A percentile compares a stretch with the other conserved stretches of the same genome.
Evolutionary conservation across 306 rosid species (phyloP).

Genomic region (Prosopis cineraria): DNA sequence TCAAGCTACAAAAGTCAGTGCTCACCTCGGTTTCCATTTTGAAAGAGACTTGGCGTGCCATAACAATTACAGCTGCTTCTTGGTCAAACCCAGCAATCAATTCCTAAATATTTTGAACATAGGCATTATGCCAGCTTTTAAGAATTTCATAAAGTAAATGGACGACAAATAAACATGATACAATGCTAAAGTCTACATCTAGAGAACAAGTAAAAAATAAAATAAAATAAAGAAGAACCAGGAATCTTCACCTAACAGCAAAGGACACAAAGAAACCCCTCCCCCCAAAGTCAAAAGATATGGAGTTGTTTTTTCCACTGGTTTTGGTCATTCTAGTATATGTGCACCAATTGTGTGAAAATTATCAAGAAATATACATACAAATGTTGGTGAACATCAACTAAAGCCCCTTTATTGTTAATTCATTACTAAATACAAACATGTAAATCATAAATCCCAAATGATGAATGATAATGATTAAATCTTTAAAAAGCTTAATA

Average conservation of each 20-base stretch:
- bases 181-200: background rate
- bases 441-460: background rate
- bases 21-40: conserved; percentile 99
- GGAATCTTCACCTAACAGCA: background rate
- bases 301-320: too few relatives aligned
- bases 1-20: background rate
- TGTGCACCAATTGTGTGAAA: too few relatives aligned
- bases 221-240: too few relatives aligned
- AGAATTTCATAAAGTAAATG: background rate
- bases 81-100: conserved; percentile 99
- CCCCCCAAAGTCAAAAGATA: too few relatives aligned
- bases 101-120: conserved; percentile 54
- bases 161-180: conserved; percentile 10
- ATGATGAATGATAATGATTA: background rate
- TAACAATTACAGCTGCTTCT: conserved; percentile 98
- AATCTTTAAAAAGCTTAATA: background rate
- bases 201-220: background rate
- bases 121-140: conserved; percentile 18
- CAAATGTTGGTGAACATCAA: background rate
- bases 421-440: background rate
- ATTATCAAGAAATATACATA: too few relatives aligned
- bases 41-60: conserved; percentile 96
- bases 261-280: background rate
- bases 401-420: background rate
- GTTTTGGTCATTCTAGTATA: too few relatives aligned